phyloP scores from a whole-genome alignment of 2,329 filamentous ascomycete species.

The Diaporthe aspalathi region DNA sequence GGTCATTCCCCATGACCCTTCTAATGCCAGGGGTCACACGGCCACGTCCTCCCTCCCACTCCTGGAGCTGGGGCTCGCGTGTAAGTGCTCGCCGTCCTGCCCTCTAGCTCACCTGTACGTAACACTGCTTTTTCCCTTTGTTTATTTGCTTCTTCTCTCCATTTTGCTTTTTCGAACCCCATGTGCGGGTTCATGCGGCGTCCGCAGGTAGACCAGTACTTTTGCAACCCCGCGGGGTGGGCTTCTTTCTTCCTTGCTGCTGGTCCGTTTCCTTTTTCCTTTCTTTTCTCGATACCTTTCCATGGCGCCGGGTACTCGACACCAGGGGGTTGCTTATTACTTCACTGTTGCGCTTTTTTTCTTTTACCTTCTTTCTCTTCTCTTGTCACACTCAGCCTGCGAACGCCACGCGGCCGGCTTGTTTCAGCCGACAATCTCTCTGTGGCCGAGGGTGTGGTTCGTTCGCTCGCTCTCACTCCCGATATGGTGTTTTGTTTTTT shows the following conservation, averaged over 20 bases:
- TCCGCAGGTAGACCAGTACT: background rate
- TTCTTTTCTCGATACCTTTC: conserved; percentile 11
- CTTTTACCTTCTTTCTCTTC: background rate
- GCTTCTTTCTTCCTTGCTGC: background rate
- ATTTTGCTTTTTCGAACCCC: conserved; percentile 10
- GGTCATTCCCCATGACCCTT: background rate
- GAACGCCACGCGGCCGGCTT: conserved; percentile 36
- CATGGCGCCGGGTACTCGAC: conserved; percentile 15
- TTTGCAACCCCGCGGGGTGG: background rate
- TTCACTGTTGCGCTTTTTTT: background rate
- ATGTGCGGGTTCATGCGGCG: conserved; percentile 22
- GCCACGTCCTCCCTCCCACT: background rate
- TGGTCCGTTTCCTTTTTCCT: background rate
- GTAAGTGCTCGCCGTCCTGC: conserved; percentile 23
- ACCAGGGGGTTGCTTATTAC: background rate
- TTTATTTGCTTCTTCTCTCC: background rate
- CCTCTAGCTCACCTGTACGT: background rate
- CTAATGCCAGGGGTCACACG: background rate
- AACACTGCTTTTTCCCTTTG: conserved; percentile 11
- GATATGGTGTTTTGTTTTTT: background rate
- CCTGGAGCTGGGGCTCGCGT: background rate
- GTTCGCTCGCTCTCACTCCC: background rate
- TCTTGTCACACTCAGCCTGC: conserved; percentile 16
- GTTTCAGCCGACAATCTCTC: conserved; percentile 32
- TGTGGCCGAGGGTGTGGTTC: conserved; percentile 20